Evolutionary conservation across 306 rosid species (phyloP), one percentile per base, ranked within the genome.

Genomic region (Glycine latifolia): DNA sequence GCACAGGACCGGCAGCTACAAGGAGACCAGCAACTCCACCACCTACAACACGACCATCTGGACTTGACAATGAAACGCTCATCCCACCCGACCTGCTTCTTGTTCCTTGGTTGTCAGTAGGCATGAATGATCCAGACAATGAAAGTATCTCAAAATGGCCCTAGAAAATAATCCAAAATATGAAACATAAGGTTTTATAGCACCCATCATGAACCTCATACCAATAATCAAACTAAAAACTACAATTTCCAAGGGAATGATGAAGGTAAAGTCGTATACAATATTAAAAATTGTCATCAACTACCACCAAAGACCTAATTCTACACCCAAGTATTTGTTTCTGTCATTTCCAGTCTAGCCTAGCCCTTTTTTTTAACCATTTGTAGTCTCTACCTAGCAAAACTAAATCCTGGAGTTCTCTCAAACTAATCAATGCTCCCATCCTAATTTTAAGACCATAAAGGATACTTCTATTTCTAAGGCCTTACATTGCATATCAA

Each of bases 1-100:
- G 94, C 66, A 94, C 94, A 58, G 97, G 94, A 87, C 87, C 60
- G 26, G 92, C 97, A 44, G 98, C 98, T 52, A 88, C 78, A 3
- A 94, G 87, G 67, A 84, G 82, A 74, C 97, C 98, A 26, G 90
- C 90, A 58, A 94, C 94, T 50, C 88, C 85, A n/a, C 98, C 98
- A 8, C 92, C 93, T 0, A 91, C 84, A 53, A 89, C 89, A 3
- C 89, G 94, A 49, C 94, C 93, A 14, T 91, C 93, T 0, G 92
- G 88, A 81, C 93, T 82, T 33, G 93, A 88, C 84, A 93, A 73
- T 35, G 92, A 82, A 80, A 93, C 90, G 2, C 91, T 90, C 93
- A 93, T 86, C 53, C 93, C 92, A 7, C 97, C 97, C 0, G 92
- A 82, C 87, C 92, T 84, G 88, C 91, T 82, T 75, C 91, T 86